Evolutionary conservation across 2,329 filamentous ascomycete species (phyloP), one percentile per base, ranked within the genome.

Genomic region (Paecilomyces sp.): DNA sequence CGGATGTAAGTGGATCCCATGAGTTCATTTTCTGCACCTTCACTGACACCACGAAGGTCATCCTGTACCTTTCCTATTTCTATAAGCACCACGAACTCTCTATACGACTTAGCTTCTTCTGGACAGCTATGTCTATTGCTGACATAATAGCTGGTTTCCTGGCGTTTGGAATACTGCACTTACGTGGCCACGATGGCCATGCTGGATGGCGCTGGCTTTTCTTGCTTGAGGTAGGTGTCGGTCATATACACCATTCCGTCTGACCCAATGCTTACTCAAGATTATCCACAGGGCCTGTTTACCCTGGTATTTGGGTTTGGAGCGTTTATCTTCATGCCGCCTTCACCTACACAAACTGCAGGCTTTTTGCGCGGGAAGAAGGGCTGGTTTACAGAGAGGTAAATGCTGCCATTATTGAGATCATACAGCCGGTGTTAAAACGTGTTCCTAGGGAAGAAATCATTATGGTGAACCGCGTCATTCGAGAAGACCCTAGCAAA

Each of bases 31-130:
- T 47, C 36, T 47, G 1, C n/a, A 57, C 47, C 64, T 12, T 62
- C 55, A 28, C 58, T 60, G 30, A 60, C 56, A 18, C 33, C 5
- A 30, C 11, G 15, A 25, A 69, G 63, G 62, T 68, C 28, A 66
- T 77, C 24, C 62, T 76, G 0, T 91, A 86, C 70, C 77, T 90
- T 3, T 85, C 83, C 3, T 90, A 91, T 69, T 91, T 87, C 68
- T 91, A 90, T 74, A 91, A 83, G 55, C 81, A 82, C 1, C 79
- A 79, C 55, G 88, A 90, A 69, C 77, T 90, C 0, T 85, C 87
- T 0, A 79, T 82, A 3, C 64, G 70, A 12, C 60, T 69, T 34
- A 62, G 68, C 8, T 69, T 67, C 57, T 69, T 65, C 57, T 70
- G 66, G 58, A 64, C 68, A 2, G 64, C 67, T 0, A 58, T 65